Evolutionary conservation across 1,284 basidiomycete genomes (phyloP).

Genomic region (Anthracocystis walkeri): DNA sequence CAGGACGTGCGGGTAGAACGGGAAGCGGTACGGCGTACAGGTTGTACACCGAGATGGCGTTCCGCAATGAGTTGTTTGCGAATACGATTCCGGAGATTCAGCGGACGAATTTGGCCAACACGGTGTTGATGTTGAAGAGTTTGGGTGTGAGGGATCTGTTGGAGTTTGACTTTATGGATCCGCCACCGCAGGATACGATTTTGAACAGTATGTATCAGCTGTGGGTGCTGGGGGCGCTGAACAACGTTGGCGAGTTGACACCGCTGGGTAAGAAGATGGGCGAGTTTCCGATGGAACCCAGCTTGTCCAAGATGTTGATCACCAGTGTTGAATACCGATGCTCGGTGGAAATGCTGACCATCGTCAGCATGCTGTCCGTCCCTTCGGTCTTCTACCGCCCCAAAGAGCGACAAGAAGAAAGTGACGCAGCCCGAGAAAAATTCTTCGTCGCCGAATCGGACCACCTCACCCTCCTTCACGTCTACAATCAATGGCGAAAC

Average conservation of each 20-base stretch:
- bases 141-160: constrained; percentile 93
- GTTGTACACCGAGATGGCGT: constrained; percentile 96
- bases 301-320: constrained; percentile 98
- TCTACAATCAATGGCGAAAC: constrained; percentile 97
- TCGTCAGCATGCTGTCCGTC: constrained; percentile 98
- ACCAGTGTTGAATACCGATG: constrained; percentile 92
- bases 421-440: constrained; percentile 95
- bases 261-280: constrained; percentile 94
- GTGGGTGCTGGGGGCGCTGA: constrained; percentile 96
- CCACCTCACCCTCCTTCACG: constrained; percentile 93
- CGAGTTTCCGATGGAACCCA: constrained; percentile 84
- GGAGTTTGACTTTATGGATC: constrained; percentile 99
- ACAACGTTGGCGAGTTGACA: constrained; percentile 97
- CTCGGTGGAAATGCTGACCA: constrained; percentile 94
- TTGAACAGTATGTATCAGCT: constrained; percentile 97
- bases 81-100: constrained; percentile 99
- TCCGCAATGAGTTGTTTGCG: constrained; percentile 92
- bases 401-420: constrained; percentile 93
- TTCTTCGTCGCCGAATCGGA: constrained; percentile 99
- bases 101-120: constrained; percentile 95
- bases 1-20: constrained; percentile 94
- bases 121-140: constrained; percentile 92
- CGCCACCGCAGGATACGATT: constrained; percentile 76
- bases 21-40: constrained; percentile 89
- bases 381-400: constrained; percentile 93